Evolutionary conservation across 1,139 yeast genomes (phyloP).

Genomic region (Kazachstania sp.): DNA sequence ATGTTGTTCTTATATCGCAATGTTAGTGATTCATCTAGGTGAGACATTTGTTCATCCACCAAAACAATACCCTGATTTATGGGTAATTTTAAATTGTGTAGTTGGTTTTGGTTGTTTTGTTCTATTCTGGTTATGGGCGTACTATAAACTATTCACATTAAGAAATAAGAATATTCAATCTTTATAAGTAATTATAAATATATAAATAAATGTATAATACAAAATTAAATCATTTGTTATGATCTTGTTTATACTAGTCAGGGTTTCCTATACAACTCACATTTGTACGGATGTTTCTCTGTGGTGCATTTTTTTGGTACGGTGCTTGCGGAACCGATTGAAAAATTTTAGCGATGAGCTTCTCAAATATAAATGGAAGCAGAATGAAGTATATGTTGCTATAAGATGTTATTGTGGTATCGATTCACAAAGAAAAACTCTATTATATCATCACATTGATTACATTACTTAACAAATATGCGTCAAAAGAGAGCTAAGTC

Average conservation of each 20-base stretch:
- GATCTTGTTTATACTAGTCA: not conserved
- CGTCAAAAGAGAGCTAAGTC: constrained; percentile 94
- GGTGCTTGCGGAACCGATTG: too few species aligned
- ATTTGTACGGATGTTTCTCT: too few species aligned
- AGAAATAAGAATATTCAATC: constrained; percentile 23
- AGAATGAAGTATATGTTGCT: not conserved
- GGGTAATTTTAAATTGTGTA: constrained; percentile 69
- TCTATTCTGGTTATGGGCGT: constrained; percentile 71
- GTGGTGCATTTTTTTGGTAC: too few species aligned
- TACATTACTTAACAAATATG: constrained; percentile 37
- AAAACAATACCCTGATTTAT: constrained; percentile 62
- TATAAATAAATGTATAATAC: not conserved
- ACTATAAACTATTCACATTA: constrained; percentile 41
- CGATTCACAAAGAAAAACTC: too few species aligned
- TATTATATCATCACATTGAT: too few species aligned
- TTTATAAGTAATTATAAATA: constrained; percentile 4
- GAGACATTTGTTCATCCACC: constrained; percentile 53
- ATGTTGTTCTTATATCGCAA: constrained; percentile 48
- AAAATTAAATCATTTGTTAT: not conserved
- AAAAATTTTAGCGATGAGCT: constrained; percentile 5
- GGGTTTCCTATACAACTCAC: not conserved
- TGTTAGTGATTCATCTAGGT: constrained; percentile 43
- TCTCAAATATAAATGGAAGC: not conserved
- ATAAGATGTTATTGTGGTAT: not conserved
- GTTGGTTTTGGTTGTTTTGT: constrained; percentile 70